These are phyloP conservation scores for Cryptosporidium ubiquitum DNA, from an alignment of 169 alveolate genomes.

Conservation along the genomic window DNA sequence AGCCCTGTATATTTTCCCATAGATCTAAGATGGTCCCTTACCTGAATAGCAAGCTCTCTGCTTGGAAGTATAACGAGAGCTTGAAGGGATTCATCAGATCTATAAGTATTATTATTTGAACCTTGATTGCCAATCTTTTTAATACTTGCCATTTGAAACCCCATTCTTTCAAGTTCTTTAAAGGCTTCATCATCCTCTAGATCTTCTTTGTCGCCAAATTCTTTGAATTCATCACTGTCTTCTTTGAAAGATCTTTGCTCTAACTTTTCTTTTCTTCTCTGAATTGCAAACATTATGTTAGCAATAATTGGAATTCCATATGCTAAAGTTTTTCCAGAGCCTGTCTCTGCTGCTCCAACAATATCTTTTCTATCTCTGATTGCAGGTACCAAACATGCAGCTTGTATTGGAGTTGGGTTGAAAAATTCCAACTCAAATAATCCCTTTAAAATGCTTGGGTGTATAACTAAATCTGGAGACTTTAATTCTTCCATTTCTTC, in stretches of 20 bases:
- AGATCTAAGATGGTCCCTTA: slow-evolving; percentile 77
- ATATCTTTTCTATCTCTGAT: slow-evolving; percentile 76
- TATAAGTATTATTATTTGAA: neutral
- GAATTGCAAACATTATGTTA: slow-evolving; percentile 50
- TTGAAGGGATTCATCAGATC: slow-evolving; percentile 11
- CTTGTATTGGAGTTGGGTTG: slow-evolving; percentile 75
- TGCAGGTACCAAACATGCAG: slow-evolving; percentile 70
- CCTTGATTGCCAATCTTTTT: neutral
- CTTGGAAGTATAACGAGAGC: slow-evolving; percentile 84
- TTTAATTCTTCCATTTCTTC: slow-evolving; percentile 20
- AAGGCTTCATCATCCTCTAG: slow-evolving; percentile 25
- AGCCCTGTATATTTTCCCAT: slow-evolving; percentile 75
- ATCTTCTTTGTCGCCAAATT: neutral
- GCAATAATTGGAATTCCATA: slow-evolving; percentile 76
- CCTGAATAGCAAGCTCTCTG: slow-evolving; percentile 84
- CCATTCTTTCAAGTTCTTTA: slow-evolving; percentile 22
- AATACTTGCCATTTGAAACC: slow-evolving; percentile 16
- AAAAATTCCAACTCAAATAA: slow-evolving; percentile 50
- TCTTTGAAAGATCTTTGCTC: slow-evolving; percentile 16
- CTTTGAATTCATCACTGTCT: neutral
- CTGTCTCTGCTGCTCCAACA: slow-evolving; percentile 78
- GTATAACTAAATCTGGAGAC: slow-evolving; percentile 66
- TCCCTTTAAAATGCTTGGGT: slow-evolving; percentile 76
- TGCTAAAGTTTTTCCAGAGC: slow-evolving; percentile 78
- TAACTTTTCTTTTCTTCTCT: slow-evolving; percentile 40